Conservation (phyloP, 805 yeast species). For the Pichia thaimueangensis region DNA sequence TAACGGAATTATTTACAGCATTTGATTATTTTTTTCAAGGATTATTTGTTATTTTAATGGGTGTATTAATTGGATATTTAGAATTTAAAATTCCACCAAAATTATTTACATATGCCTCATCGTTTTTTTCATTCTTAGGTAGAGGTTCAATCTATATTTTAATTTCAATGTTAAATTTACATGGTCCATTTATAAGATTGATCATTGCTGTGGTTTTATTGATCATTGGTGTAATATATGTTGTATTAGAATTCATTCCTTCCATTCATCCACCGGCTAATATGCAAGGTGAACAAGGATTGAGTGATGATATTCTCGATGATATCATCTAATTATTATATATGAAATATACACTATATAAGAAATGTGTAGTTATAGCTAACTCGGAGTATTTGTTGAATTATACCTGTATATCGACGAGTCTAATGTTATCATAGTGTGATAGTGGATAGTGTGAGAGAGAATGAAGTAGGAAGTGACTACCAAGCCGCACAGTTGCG, state of each 20-base stretch:
- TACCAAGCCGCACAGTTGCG: too few species aligned
- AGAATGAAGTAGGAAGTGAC: too few species aligned
- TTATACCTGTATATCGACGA: too few species aligned
- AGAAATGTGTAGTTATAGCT: background rate
- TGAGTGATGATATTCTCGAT: conserved; percentile 29
- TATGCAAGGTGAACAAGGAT: conserved; percentile 53
- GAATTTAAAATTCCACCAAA: conserved; percentile 47
- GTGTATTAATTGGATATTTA: conserved; percentile 45
- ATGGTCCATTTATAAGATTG: conserved; percentile 47
- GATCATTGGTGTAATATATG: conserved; percentile 52
- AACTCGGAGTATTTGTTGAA: too few species aligned
- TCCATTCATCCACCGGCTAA: conserved; percentile 75
- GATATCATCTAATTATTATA: conserved; percentile 28
- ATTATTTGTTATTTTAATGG: conserved; percentile 49
- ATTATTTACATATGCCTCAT: conserved; percentile 60
- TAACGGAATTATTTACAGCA: conserved; percentile 41
- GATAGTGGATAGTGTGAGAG: too few species aligned
- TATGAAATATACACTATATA: too few species aligned
- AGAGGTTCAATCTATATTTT: conserved; percentile 58
- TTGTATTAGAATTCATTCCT: conserved; percentile 64
- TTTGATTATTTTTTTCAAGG: conserved; percentile 47
- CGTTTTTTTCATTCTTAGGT: conserved; percentile 66
- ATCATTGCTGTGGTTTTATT: conserved; percentile 55
- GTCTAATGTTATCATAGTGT: too few species aligned
- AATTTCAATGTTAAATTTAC: conserved; percentile 42